Base-by-base conservation (phyloP, 352 stramenopile genomes). In the Phytophthora kernoviae region DNA sequence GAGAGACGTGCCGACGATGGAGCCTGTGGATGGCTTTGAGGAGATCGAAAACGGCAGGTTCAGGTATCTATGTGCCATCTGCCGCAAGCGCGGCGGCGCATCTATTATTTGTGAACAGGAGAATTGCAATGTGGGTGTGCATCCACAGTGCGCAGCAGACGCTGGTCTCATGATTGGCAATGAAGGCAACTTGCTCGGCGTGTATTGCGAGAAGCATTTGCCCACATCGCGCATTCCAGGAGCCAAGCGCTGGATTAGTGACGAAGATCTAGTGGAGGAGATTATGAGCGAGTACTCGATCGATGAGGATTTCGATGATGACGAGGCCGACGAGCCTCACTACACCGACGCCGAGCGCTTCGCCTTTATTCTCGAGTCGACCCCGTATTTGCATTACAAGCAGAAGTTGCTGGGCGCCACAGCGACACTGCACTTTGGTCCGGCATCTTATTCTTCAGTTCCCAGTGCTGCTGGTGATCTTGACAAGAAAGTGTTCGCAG, bases 201-300 rank as follows among this genome's bases (percentile, higher is more conserved):
- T 93, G 10, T 95, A 87, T 55, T 95, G 86, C 30, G 86, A 95
- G 50, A 93, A 93, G 54, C 86, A 95, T 58, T 54, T 95, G 55
- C 86, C 86, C 12, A 59, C 60, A 8, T 73, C 75, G 24, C 84
- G 86, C 22, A 77, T 95, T 39, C 50, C 81, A 0, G 82, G 82
- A 14, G 86, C 86, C 14, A 95, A 92, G 75, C 84, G 86, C 21
- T 90, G 81, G 72, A 92, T 93, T 45, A 90, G 82, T 30, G 86
- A 95, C 40, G 84, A 93, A 53, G 84, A 95, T 53, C 48, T 95
- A 1, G 82, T 93, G 18, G 78, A 92, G 30, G 84, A 95, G 39
- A 91, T 93, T 58, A 88, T 95, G 73, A 90, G 81, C 66, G 77
- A 91, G 49, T 81, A 88, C 43, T 83, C 61, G 41, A 59, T 75